phyloP scores from a whole-genome alignment of 116 monocot species.

The Iris pallida region DNA sequence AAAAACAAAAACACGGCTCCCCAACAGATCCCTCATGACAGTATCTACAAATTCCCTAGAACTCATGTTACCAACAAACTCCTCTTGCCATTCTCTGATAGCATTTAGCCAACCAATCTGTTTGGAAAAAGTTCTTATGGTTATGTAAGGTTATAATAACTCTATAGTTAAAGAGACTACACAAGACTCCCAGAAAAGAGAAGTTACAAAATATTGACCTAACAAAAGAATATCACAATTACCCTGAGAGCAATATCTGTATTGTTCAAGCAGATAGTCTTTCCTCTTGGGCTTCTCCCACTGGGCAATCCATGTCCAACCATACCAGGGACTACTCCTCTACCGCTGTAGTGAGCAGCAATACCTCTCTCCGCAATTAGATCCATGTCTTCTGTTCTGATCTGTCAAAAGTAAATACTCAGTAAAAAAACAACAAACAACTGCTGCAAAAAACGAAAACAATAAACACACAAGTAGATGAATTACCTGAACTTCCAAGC shows the following conservation, averaged over 20 bases:
- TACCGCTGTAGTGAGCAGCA: conserved; percentile 94
- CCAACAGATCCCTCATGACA: conserved; percentile 73
- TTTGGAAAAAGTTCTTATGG: not conserved
- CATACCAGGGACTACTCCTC: conserved; percentile 36
- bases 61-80: conserved; percentile 99
- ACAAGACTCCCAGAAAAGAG: not conserved
- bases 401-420: conserved; percentile 35
- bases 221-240: not conserved
- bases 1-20: conserved; percentile 96
- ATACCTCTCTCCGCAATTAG: conserved; percentile 96
- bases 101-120: conserved; percentile 99
- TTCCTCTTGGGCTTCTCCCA: conserved; percentile 62
- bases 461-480: not conserved
- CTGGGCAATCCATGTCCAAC: conserved; percentile 38
- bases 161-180: not conserved
- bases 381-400: conserved; percentile 99
- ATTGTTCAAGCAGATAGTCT: conserved; percentile 67
- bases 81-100: conserved; percentile 99
- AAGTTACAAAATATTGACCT: not conserved
- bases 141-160: not conserved
- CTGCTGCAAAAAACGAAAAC: not conserved
- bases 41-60: conserved; percentile 98
- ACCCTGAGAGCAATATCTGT: conserved; percentile 91
- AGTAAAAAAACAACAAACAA: conserved; percentile 3
- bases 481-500: conserved; percentile 91